Evolutionary conservation across 2,329 filamentous ascomycete species (phyloP).

Genomic region (Exophiala oligosperma): DNA sequence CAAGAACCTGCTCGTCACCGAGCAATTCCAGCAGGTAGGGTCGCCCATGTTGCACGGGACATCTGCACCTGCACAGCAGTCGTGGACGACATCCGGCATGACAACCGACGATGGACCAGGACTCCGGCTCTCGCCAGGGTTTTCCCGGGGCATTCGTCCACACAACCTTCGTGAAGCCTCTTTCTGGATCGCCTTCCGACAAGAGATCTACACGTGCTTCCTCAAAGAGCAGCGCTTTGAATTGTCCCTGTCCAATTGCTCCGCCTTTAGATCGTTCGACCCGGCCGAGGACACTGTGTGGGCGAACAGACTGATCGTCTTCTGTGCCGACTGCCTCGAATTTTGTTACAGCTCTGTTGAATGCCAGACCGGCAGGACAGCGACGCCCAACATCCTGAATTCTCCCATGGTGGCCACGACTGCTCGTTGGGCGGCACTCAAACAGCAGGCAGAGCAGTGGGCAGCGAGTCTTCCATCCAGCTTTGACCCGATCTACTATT

Average conservation of each 20-base stretch:
- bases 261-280: slow-evolving; percentile 37
- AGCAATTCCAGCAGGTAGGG: slow-evolving; percentile 18
- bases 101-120: neutral
- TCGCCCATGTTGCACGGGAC: neutral
- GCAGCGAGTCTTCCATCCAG: slow-evolving; percentile 42
- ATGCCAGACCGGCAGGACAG: too few relatives aligned
- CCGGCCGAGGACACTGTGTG: slow-evolving; percentile 37
- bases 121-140: neutral
- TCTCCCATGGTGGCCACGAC: slow-evolving; percentile 15
- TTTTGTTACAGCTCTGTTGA: slow-evolving; percentile 53
- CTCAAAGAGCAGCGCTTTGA: slow-evolving; percentile 41
- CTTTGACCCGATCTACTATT: slow-evolving; percentile 56
- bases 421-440: slow-evolving; percentile 51
- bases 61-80: slow-evolving; percentile 26
- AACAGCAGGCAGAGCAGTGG: slow-evolving; percentile 13
- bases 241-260: slow-evolving; percentile 40
- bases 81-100: slow-evolving; percentile 43
- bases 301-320: slow-evolving; percentile 61
- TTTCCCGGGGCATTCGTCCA: slow-evolving; percentile 7
- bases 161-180: slow-evolving; percentile 44
- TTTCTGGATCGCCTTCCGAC: slow-evolving; percentile 51
- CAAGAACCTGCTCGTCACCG: slow-evolving; percentile 33
- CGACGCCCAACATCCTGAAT: neutral
- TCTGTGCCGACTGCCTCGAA: slow-evolving; percentile 63
- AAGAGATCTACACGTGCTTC: slow-evolving; percentile 51